phyloP scores from a whole-genome alignment of 306 rosid species.

The Cucumis melo region DNA sequence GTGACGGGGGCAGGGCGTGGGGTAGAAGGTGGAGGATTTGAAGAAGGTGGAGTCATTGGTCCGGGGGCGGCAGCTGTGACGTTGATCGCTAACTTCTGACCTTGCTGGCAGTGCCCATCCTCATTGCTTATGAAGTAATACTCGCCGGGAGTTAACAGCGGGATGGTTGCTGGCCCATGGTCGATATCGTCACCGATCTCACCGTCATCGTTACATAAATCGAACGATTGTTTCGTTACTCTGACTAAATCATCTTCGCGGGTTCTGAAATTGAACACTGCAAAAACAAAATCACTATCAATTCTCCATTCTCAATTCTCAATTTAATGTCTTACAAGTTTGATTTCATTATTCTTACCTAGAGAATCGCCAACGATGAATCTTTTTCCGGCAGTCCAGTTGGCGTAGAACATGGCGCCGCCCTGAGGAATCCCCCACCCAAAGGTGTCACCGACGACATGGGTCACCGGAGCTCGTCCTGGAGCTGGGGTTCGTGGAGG shows the following conservation, averaged over 20 bases:
- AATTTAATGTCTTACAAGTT: no score
- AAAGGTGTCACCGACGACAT: slow-evolving; percentile 22
- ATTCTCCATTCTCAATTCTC: background rate
- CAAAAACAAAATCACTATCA: background rate
- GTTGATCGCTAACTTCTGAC: background rate
- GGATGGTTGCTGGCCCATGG: background rate
- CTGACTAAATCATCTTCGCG: background rate
- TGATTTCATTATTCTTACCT: background rate
- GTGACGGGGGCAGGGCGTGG: background rate
- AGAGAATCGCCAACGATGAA: slow-evolving; percentile 26
- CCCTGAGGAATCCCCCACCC: slow-evolving; percentile 21
- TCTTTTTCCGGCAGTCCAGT: slow-evolving; percentile 14
- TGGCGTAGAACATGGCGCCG: background rate
- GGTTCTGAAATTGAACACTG: background rate
- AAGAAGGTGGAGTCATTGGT: background rate
- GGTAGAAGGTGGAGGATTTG: background rate
- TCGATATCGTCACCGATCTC: background rate
- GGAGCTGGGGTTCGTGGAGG: background rate
- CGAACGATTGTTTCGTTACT: background rate
- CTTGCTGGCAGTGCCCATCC: background rate
- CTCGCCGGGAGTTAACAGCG: background rate
- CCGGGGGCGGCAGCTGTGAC: background rate
- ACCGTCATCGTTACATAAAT: background rate
- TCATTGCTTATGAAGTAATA: background rate
- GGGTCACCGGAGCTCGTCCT: slow-evolving; percentile 5